Evolutionary conservation across 345 rosid species (phyloP).

Genomic region (Eucalyptus virginea): DNA sequence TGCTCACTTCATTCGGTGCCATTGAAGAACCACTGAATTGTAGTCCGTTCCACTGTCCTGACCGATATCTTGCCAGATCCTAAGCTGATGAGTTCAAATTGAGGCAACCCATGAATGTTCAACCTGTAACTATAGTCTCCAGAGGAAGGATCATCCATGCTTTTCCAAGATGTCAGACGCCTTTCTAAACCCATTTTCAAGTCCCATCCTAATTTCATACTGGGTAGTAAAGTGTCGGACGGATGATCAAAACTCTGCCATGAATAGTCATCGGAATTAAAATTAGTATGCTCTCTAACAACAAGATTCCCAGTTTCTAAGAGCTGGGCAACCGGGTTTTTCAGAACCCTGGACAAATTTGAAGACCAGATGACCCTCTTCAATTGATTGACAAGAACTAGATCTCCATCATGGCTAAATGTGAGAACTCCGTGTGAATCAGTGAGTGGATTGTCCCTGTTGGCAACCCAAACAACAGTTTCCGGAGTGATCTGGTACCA

Average conservation of each 20-base stretch:
- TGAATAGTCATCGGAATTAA: not conserved
- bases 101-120: not conserved
- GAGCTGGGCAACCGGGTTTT: slow-evolving; percentile 2
- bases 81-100: not conserved
- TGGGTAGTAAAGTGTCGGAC: slow-evolving; percentile 13
- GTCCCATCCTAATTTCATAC: slow-evolving; percentile 15
- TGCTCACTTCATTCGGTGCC: not conserved
- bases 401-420: not conserved
- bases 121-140: slow-evolving; percentile 5
- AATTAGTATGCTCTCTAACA: not conserved
- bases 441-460: slow-evolving; percentile 13
- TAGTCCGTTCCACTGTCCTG: slow-evolving; percentile 24
- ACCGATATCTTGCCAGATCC: not conserved
- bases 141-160: slow-evolving; percentile 4
- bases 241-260: slow-evolving; percentile 32
- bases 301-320: slow-evolving; percentile 26
- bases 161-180: slow-evolving; percentile 10
- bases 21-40: slow-evolving; percentile 9
- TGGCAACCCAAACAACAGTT: slow-evolving; percentile 30
- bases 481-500: slow-evolving; percentile 6
- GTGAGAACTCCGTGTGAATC: not conserved
- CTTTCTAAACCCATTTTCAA: not conserved
- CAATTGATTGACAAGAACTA: not conserved
- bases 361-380: slow-evolving; percentile 3
- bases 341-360: not conserved